Percentiles rank a stretch among this genome's conserved stretches.
Evolutionary conservation across 371 early-diverging fungal genomes (phyloP).

Genomic region (Mucor lusitanicus): DNA sequence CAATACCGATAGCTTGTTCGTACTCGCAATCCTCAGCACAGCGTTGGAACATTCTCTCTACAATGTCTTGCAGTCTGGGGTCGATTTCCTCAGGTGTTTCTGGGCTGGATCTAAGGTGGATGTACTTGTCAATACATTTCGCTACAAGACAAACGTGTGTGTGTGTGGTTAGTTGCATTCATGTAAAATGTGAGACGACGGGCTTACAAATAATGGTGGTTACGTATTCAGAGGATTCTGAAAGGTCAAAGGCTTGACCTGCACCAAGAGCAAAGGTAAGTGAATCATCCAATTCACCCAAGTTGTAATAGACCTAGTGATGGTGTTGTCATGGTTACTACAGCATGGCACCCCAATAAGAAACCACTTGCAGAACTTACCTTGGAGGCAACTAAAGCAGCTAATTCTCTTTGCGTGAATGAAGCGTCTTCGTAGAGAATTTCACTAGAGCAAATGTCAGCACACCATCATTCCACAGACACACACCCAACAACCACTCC

Average conservation of each 20-base stretch:
- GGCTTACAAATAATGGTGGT: conserved; percentile 90
- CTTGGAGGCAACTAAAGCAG: conserved; percentile 96
- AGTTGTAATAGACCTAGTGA: conserved; percentile 89
- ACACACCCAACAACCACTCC: too few species aligned
- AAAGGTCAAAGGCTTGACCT: conserved; percentile 84
- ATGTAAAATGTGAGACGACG: not conserved
- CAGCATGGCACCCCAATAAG: not conserved
- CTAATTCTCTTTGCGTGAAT: conserved; percentile 85
- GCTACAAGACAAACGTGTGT: conserved; percentile 37
- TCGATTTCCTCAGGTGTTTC: conserved; percentile 65
- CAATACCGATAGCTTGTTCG: conserved; percentile 93
- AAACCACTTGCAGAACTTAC: conserved; percentile 40
- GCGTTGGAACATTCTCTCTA: conserved; percentile 92
- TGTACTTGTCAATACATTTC: conserved; percentile 94
- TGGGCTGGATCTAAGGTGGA: conserved; percentile 64
- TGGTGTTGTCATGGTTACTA: not conserved
- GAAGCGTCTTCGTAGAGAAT: conserved; percentile 88
- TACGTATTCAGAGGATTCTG: conserved; percentile 82
- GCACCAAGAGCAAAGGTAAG: conserved; percentile 94
- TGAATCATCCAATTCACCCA: conserved; percentile 95
- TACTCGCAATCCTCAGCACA: conserved; percentile 88
- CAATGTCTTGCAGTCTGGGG: conserved; percentile 79
- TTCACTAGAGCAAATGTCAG: conserved; percentile 60
- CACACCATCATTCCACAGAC: too few species aligned
- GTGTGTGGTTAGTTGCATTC: not conserved